A percentile compares a stretch with the other conserved stretches of the same genome.
phyloP scores from a whole-genome alignment of 352 stramenopile genomes.

The Phytophthora rubi region DNA sequence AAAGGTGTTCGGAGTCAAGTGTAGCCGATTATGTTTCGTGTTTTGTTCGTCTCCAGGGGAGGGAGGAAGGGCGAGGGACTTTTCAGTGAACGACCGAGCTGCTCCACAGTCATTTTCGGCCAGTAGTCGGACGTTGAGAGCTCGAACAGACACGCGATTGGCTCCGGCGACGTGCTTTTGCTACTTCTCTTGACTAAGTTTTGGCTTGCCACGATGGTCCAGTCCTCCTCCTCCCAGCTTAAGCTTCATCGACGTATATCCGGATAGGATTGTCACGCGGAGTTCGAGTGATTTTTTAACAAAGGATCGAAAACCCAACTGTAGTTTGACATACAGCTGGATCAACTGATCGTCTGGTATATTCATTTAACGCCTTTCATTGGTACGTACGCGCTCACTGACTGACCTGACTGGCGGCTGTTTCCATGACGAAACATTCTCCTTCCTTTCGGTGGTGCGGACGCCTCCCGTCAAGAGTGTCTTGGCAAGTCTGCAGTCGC shows the following conservation, averaged over 20 bases:
- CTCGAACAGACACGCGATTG: constrained; percentile 10
- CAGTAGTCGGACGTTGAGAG: background rate
- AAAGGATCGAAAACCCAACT: background rate
- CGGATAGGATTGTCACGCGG: background rate
- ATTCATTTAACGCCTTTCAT: background rate
- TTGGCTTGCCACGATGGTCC: background rate
- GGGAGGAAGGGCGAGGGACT: background rate
- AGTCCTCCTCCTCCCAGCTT: background rate
- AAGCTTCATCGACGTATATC: too few relatives aligned
- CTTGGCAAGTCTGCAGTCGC: background rate
- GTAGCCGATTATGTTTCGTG: constrained; percentile 3
- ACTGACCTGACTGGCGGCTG: background rate
- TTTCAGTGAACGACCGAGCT: background rate
- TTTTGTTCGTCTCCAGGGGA: background rate
- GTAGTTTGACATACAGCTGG: background rate
- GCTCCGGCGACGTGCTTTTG: background rate
- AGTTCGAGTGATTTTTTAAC: too few relatives aligned
- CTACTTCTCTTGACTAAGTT: background rate
- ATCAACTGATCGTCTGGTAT: background rate
- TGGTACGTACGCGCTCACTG: background rate
- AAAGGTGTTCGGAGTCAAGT: background rate
- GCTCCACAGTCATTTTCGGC: background rate
- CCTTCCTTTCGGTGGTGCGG: background rate
- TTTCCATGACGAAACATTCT: constrained; percentile 2
- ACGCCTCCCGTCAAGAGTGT: background rate